Conservation (phyloP, 768 basidiomycete genomes). For the Mycena venus region DNA sequence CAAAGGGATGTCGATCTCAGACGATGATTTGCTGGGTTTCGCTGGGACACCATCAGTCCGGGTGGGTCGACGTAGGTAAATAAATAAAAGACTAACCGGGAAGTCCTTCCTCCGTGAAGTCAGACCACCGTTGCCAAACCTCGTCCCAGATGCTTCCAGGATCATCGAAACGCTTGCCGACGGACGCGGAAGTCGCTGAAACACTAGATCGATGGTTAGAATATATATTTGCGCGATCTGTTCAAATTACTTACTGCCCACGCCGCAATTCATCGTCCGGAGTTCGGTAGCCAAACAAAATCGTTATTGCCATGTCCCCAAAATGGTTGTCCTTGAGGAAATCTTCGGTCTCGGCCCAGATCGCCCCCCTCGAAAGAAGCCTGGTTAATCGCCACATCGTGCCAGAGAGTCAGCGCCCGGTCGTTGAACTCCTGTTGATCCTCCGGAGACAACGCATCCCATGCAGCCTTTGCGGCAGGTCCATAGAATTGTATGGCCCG, state of each 20-base stretch:
- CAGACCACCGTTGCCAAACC: neutral
- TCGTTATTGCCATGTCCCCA: neutral
- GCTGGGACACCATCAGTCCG: neutral
- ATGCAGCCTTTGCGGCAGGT: neutral
- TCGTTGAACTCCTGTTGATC: neutral
- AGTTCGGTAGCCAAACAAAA: neutral
- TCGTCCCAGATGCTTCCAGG: neutral
- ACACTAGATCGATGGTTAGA: neutral
- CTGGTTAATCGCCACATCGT: neutral
- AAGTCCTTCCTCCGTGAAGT: neutral
- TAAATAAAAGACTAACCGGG: neutral
- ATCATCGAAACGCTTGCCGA: neutral
- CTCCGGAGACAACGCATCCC: neutral
- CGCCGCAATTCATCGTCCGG: neutral
- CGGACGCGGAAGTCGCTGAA: neutral
- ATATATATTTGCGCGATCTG: neutral
- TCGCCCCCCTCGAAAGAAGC: neutral
- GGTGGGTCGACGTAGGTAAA: neutral
- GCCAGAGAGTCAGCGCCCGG: neutral
- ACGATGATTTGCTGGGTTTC: neutral
- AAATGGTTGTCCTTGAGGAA: neutral
- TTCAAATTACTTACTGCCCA: neutral
- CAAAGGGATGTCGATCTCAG: neutral
- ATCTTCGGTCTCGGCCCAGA: neutral
- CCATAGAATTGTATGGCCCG: neutral